phyloP scores from a whole-genome alignment of 495 filamentous ascomycete genomes.

The Trypethelium eluteriae region DNA sequence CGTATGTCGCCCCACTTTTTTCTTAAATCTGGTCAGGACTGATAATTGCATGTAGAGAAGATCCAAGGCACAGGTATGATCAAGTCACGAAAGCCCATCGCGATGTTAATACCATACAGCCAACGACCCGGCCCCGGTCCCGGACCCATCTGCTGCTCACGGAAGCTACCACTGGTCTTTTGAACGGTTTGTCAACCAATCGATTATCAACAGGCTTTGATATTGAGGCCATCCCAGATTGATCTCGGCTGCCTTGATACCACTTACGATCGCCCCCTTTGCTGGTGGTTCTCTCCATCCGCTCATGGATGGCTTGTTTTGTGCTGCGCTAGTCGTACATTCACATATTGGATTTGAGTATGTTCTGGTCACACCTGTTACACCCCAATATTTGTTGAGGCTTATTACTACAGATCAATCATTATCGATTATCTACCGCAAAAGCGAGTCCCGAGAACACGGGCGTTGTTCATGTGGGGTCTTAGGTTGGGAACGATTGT shows the following conservation, averaged over 20 bases:
- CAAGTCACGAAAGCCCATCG: not conserved
- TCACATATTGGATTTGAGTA: slow-evolving; percentile 91
- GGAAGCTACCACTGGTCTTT: slow-evolving; percentile 98
- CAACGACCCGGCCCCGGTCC: slow-evolving; percentile 81
- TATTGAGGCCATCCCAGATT: slow-evolving; percentile 40
- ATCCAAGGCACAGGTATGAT: slow-evolving; percentile 27
- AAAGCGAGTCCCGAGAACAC: slow-evolving; percentile 58
- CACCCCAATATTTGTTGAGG: slow-evolving; percentile 14
- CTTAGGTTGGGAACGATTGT: slow-evolving; percentile 70
- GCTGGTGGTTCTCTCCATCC: slow-evolving; percentile 86
- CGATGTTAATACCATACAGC: slow-evolving; percentile 39
- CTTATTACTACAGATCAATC: slow-evolving; percentile 44
- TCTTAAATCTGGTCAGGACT: not conserved
- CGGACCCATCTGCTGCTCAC: slow-evolving; percentile 60
- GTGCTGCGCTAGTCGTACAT: slow-evolving; percentile 76
- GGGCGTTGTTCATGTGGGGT: slow-evolving; percentile 60
- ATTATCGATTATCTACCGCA: slow-evolving; percentile 87
- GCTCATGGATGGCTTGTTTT: slow-evolving; percentile 74
- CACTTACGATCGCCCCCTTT: slow-evolving; percentile 84
- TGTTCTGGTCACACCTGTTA: slow-evolving; percentile 20
- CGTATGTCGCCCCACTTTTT: slow-evolving; percentile 27
- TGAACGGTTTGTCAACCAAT: slow-evolving; percentile 55
- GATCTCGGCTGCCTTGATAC: slow-evolving; percentile 68
- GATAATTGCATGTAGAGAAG: slow-evolving; percentile 12
- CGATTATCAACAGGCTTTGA: not conserved